Percentiles rank a stretch among this genome's conserved stretches.
Evolutionary conservation across 306 rosid species (phyloP).

Genomic region (Quercus bicolor): DNA sequence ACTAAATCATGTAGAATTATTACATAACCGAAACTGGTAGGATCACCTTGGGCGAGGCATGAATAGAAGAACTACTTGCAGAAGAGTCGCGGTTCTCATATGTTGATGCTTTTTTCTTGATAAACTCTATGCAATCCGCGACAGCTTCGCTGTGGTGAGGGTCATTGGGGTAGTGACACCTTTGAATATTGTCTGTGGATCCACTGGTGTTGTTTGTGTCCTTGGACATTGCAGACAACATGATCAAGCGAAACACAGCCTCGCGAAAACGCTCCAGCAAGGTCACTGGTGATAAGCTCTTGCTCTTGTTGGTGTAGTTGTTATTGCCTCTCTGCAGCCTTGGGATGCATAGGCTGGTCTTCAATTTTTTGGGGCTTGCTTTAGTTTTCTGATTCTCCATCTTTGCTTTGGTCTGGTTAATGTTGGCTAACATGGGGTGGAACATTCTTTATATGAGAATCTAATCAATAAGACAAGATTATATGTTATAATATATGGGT

Average conservation of each 20-base stretch:
- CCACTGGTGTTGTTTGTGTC: constrained; percentile 18
- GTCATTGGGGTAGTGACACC: constrained; percentile 27
- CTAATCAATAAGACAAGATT: constrained; percentile 10
- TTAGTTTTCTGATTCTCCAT: constrained; percentile 5
- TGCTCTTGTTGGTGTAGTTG: constrained; percentile 29
- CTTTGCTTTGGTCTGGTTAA: neutral
- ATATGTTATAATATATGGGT: constrained; percentile 2
- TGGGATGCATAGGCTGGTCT: constrained; percentile 66
- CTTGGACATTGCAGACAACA: constrained; percentile 71
- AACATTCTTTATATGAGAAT: constrained; percentile 27
- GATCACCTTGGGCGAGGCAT: constrained; percentile 15
- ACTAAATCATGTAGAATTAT: constrained; percentile 7
- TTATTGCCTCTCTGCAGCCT: constrained; percentile 28
- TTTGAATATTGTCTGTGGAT: constrained; percentile 18
- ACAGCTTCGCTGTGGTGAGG: constrained; percentile 77
- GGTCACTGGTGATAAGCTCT: constrained; percentile 47
- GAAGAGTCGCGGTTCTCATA: constrained; percentile 29
- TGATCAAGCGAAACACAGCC: constrained; percentile 80
- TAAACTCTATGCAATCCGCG: constrained; percentile 88
- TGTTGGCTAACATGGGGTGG: neutral
- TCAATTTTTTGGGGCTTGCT: constrained; percentile 27
- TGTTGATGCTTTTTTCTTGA: constrained; percentile 57
- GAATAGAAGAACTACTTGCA: constrained; percentile 11
- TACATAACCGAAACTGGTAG: constrained; percentile 29
- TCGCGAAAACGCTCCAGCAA: constrained; percentile 77